Base-by-base conservation (phyloP, 2,329 filamentous ascomycete species). In the Neonectria punicea region DNA sequence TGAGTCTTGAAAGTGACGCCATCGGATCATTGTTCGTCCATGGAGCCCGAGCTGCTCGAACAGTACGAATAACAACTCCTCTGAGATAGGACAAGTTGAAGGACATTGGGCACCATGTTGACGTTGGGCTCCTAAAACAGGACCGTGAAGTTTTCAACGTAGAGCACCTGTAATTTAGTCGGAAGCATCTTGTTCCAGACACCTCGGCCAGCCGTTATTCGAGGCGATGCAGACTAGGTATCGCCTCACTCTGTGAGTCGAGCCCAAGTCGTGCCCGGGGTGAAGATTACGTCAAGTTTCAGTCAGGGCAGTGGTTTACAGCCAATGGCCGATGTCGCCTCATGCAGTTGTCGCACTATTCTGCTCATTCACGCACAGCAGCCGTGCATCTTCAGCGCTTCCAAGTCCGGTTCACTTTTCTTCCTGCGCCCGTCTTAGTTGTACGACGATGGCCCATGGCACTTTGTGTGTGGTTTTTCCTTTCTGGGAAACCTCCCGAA, bases 221-320 rank as follows among this genome's bases (percentile, higher is more conserved):
- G 46, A 64, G 61, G 61, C 61, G 47, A 61, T 28, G n/a, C 18
- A 28, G 49, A 39, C 34, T 11, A 59, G 22, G 44, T 20, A 50
- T 34, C 58, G 61, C 61, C 61, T 64, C 61, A 64, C 61, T 59
- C 43, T 59, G 18, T 18, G 50, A 50, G 36, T 56, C 41, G 56
- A 60, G 57, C 36, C 55, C 49, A 63, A 50, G 51, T 22, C 6
- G 30, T 20, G 30, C 51, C 18, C 5, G 41, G 49, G 41, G 10
- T 41, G 55, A 58, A 34, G 55, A 58, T 59, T 43, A 58, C 54
- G 50, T 39, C 55, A 60, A 64, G 61, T 55, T 59, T 59, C 56
- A 55, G 51, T 43, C 43, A 32, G 56, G 44, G 18, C 47, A 25
- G 30, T 39, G 20, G 18, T 46, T 55, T 25, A 44, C 18, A 41